Conservation (phyloP, 768 basidiomycete species). For the Pluteus cervinus region DNA sequence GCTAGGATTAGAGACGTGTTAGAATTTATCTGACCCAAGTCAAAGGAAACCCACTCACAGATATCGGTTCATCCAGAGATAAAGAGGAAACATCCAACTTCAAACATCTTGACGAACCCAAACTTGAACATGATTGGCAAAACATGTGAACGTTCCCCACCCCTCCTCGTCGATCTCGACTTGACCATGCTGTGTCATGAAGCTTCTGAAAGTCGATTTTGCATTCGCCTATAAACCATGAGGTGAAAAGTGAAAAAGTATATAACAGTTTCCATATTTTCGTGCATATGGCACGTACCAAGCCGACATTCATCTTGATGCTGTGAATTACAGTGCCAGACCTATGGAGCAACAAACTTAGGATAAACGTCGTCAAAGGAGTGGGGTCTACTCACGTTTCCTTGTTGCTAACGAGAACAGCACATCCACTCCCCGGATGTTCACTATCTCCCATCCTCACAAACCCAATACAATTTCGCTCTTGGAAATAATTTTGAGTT, state of each 20-base stretch:
- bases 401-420: slow-evolving; percentile 64
- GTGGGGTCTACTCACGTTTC: slow-evolving; percentile 24
- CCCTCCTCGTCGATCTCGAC: slow-evolving; percentile 47
- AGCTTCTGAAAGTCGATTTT: slow-evolving; percentile 37
- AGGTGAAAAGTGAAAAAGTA: slow-evolving; percentile 4
- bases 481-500: slow-evolving; percentile 51
- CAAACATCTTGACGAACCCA: slow-evolving; percentile 36
- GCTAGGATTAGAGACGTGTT: no score
- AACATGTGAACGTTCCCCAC: slow-evolving; percentile 63
- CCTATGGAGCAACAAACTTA: slow-evolving; percentile 11
- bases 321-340: slow-evolving; percentile 30
- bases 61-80: no score
- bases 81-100: no score
- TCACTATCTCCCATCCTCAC: slow-evolving; percentile 55
- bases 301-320: slow-evolving; percentile 64
- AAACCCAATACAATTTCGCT: slow-evolving; percentile 69
- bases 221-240: slow-evolving; percentile 24
- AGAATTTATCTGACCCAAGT: no score
- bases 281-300: slow-evolving; percentile 31
- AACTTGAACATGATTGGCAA: slow-evolving; percentile 48
- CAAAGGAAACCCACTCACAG: no score
- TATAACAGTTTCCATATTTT: slow-evolving; percentile 2
- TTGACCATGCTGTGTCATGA: slow-evolving; percentile 38
- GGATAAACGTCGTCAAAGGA: background rate
- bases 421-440: slow-evolving; percentile 61